Conservation (phyloP, 2,329 filamentous ascomycete species). For the Myrmaecium sp. region DNA sequence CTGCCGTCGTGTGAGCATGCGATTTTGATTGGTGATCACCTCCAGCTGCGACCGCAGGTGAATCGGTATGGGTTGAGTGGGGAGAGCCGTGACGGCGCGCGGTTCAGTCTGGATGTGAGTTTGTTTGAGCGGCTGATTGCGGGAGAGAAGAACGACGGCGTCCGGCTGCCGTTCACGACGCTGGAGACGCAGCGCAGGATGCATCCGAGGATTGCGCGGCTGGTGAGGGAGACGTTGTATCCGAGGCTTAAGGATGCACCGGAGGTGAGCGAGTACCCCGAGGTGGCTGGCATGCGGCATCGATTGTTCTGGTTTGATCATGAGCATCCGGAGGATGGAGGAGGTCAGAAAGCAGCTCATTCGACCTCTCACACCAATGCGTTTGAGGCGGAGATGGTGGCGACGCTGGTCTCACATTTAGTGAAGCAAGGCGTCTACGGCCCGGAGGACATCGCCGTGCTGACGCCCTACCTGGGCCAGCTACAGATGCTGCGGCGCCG, state of each 20-base stretch:
- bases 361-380: constrained; percentile 35
- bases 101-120: constrained; percentile 40
- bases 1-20: constrained; percentile 43
- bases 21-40: constrained; percentile 47
- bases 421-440: constrained; percentile 46
- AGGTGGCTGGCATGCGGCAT: constrained; percentile 36
- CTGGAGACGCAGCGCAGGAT: constrained; percentile 48
- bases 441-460: constrained; percentile 46
- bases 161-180: constrained; percentile 4
- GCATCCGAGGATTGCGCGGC: constrained; percentile 42
- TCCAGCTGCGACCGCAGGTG: constrained; percentile 43
- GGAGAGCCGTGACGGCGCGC: constrained; percentile 28
- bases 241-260: constrained; percentile 35
- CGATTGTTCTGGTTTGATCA: constrained; percentile 49
- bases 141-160: constrained; percentile 5
- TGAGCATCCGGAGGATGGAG: constrained; percentile 24
- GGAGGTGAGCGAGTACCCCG: constrained; percentile 21
- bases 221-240: constrained; percentile 43
- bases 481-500: constrained; percentile 32
- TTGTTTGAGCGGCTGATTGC: constrained; percentile 42
- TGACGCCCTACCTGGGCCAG: constrained; percentile 51
- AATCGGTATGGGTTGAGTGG: constrained; percentile 38
- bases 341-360: not conserved
- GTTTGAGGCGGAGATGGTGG: constrained; percentile 47
- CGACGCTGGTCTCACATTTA: constrained; percentile 46